Conservation (phyloP, 139 green algal species). For the Chlamydomonas incerta region DNA sequence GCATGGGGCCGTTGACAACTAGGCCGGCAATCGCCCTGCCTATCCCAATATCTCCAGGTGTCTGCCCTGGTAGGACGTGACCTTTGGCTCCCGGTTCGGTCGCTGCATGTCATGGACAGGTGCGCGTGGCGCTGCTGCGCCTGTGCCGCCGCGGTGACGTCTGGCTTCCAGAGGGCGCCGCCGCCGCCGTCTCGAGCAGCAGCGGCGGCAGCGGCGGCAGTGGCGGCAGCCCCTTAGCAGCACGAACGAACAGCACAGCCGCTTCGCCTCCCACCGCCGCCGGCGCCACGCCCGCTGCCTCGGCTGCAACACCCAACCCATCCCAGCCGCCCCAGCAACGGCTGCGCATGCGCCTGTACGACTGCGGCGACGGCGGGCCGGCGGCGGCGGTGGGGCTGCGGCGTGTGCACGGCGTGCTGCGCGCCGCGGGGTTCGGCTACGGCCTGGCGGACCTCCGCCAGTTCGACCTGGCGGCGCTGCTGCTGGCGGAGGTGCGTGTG, state of each 20-base stretch:
- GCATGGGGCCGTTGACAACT: neutral
- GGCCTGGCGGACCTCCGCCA: neutral
- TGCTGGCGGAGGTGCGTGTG: neutral
- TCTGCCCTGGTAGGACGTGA: no score
- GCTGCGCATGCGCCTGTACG: constrained; percentile 23
- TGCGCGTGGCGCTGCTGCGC: neutral
- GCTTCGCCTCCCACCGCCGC: neutral
- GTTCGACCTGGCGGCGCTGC: constrained; percentile 32
- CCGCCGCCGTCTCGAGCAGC: neutral
- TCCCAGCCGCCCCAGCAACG: no score
- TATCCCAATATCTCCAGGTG: no score
- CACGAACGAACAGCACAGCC: no score
- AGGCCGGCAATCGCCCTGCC: no score
- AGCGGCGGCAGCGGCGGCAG: neutral
- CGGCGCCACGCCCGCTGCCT: neutral
- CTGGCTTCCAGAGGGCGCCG: no score
- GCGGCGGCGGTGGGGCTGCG: constrained; percentile 15
- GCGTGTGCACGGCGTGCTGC: constrained; percentile 15
- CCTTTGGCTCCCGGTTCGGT: no score
- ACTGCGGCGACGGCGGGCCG: neutral
- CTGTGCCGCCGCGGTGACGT: constrained; percentile 5
- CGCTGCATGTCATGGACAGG: no score
- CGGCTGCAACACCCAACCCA: no score
- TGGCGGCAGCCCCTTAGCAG: no score
- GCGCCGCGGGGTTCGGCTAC: constrained; percentile 11